Evolutionary conservation across 108 stramenopile genomes (phyloP), one percentile per base, ranked within the genome.

Genomic region (Nitzschia sp.): DNA sequence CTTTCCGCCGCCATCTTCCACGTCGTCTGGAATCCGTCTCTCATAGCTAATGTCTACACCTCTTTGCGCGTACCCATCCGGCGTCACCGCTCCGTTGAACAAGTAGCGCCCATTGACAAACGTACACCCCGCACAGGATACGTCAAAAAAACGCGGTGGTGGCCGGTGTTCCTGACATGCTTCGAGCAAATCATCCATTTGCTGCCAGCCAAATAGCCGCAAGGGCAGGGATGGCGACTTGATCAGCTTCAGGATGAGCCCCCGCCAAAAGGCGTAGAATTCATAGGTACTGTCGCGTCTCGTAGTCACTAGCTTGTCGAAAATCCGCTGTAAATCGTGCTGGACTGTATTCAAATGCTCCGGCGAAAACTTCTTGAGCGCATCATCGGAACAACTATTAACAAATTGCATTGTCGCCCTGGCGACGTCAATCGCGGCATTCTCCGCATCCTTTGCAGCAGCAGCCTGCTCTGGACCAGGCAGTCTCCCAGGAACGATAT

Each of bases 121-220:
- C 11, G 81, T 48, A 33, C 71, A 68, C 8, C 97, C 97, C 19
- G 95, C 97, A 23, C 76, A 72, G 3, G 66, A 60, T 8, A 93
- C 95, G 2, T 79, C 26, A 64, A 77, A 96, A 13, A 63, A 59
- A 46, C 78, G 63, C 1, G 97, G 94, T 4, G 94, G 88, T 6
- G 97, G 97, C 9, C 76, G 74, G 54, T 83, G 77, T 24, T 75
- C 65, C 6, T 30, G 66, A 30, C 85, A 66, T 21, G 81, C 85
- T 4, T 80, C 81, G 21, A 95, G 79, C 29, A 97, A 46, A 33
- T 85, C 85, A 30, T 76, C 82, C 36, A 97, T 57, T 66, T 86
- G 76, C 33, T 92, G 90, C 93, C 94, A 96, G 29, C 91, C 95
- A 65, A 88, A 89, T 23, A 97, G 77, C 47, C 83, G 88, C 24